Evolutionary conservation across 2,329 filamentous ascomycete species (phyloP), one percentile per base, ranked within the genome.

Genomic region (Cladophialophora bantiana): DNA sequence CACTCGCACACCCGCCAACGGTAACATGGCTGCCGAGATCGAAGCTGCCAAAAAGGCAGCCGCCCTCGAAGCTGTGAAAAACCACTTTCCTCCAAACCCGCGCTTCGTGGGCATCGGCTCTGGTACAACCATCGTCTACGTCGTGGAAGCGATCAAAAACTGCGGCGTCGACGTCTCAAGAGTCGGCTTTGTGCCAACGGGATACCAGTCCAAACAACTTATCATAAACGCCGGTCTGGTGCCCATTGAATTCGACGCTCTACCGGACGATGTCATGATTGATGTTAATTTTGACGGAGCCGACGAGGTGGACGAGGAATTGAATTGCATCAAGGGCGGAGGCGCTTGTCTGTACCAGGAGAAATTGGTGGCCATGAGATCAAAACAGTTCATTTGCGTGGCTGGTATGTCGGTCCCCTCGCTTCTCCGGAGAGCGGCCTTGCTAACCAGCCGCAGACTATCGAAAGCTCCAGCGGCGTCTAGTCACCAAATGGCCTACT

Each of bases 311-410:
- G 95, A 99, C 77, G 89, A 92, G 55, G 91, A 96, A 60, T 82
- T 99, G 67, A 99, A 98, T 80, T 93, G 94, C 76, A 98, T 99
- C 83, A 98, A 98, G 83, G 95, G 95, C 62, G 95, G 95, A 58
- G 95, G 95, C 66, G 95, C 93, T n/a, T 99, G 95, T 80, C 82
- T 98, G 64, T 96, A 97, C 82, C 95, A 98, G 79, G 95, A 99
- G 82, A 99, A 99, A 83, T 84, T 99, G 40, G 94, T 99, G 4
- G 94, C 94, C 4, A 88, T 92, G 67, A 87, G 90, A 58, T 90
- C 93, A 3, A 91, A 88, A 79, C 91, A 92, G 76, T 97, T 97
- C 75, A 85, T 97, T 69, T 94, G 92, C 74, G 92, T 96, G 65
- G 93, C 92, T 64, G 90, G 89, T 92, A 79, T 74, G 85, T 79